Base-by-base conservation (phyloP, 352 stramenopile species). In the Plasmopara halstedii region DNA sequence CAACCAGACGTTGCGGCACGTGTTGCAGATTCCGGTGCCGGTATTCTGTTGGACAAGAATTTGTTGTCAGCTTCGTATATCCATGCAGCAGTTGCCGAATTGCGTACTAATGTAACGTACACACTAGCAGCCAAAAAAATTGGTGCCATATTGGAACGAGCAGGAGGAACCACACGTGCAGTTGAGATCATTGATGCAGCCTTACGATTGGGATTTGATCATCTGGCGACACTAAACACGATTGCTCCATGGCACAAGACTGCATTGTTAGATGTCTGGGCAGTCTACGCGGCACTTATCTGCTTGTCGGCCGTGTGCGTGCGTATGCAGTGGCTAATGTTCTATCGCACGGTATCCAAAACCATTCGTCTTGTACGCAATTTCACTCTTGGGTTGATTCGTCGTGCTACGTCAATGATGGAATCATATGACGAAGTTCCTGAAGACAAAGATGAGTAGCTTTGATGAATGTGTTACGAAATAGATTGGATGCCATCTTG, bases 1-100 rank as follows among this genome's bases (percentile, higher is more conserved):
- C 85, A 95, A 49, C 78, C 74, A 0, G 84, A 94, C 48, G 73
- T 95, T 1, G 79, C 84, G 0, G 78, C 82, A 14, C 78, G 84
- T 1, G 77, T 94, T 14, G 67, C 66, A 6, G 83, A 95, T 42
- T 63, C 82, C 1, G 80, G 80, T 11, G 79, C 77, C 11, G 83
- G 83, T 2, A 49, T 88, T 20, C 35, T 63, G 13, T 53, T 95
- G 38, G 66, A 92, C 55, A 92, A 92, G 62, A 86, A 79, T 38
- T 54, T 71, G 33, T 52, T 92, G 11, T 80, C 62, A 2, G 62
- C 57, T 3, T 42, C 67, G 9, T 67, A 74, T 8, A 67, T 92
- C 7, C 78, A 83, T 27, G 58, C 58, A 46, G 67, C 70, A 2
- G 69, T 73, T 4, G 56, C 68, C 9, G 42, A 64, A 31, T 40